phyloP scores from a whole-genome alignment of 495 filamentous ascomycete species.

The Penicillium soppii region DNA sequence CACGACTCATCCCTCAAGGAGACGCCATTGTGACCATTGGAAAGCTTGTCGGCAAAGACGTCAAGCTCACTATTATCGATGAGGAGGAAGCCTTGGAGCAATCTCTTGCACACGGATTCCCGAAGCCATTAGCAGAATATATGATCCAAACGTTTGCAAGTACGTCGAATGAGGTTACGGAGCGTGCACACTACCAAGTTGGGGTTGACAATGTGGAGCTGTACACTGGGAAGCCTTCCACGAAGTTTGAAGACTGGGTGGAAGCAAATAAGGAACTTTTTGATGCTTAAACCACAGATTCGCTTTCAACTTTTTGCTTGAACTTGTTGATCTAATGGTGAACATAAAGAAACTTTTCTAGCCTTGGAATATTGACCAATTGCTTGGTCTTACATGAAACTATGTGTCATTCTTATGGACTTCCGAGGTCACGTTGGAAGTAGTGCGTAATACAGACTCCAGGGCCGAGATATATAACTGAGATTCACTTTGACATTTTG shows the following conservation, averaged over 20 bases:
- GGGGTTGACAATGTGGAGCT: slow-evolving; percentile 25
- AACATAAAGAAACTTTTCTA: no score
- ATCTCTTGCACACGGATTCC: slow-evolving; percentile 5
- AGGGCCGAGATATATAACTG: no score
- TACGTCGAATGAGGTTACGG: background rate
- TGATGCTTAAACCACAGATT: background rate
- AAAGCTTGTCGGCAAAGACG: slow-evolving; percentile 21
- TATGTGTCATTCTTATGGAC: no score
- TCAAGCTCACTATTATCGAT: slow-evolving; percentile 17
- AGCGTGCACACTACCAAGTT: slow-evolving; percentile 3
- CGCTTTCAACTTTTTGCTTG: no score
- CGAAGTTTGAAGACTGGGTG: slow-evolving; percentile 27
- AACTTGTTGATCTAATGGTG: no score
- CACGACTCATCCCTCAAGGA: slow-evolving; percentile 12
- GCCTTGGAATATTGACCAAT: no score
- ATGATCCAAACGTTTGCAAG: slow-evolving; percentile 8
- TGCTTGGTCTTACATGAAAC: no score
- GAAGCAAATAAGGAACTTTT: slow-evolving; percentile 19
- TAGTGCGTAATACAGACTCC: no score
- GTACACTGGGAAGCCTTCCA: slow-evolving; percentile 21
- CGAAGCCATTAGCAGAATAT: slow-evolving; percentile 19
- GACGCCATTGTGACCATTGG: slow-evolving; percentile 16
- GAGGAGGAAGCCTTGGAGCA: slow-evolving; percentile 15
- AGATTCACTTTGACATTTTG: no score
- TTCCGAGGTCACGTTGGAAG: no score